Conservation (phyloP, 306 rosid species). For the Trifolium fragiferum region DNA sequence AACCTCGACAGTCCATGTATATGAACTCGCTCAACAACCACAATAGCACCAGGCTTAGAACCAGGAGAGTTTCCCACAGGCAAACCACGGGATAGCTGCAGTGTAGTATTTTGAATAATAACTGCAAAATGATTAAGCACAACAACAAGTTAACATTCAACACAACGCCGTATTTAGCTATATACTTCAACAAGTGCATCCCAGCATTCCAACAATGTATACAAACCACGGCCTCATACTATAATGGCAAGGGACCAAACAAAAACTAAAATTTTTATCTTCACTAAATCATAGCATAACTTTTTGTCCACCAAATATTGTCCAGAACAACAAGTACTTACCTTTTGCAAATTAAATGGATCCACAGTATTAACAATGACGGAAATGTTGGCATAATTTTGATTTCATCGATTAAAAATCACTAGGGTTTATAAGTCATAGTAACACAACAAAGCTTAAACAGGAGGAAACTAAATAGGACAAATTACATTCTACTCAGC, state of each 20-base stretch:
- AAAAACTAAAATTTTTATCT: too few relatives aligned
- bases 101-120: slow-evolving; percentile 51
- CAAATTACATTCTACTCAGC: not conserved
- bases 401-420: not conserved
- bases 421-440: too few relatives aligned
- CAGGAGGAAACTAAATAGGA: not conserved
- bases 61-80: slow-evolving; percentile 71
- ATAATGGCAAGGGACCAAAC: not conserved
- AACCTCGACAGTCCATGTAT: slow-evolving; percentile 70
- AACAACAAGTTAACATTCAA: slow-evolving; percentile 10
- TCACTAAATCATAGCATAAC: too few relatives aligned
- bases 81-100: slow-evolving; percentile 63
- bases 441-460: not conserved
- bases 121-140: slow-evolving; percentile 47
- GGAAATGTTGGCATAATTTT: slow-evolving; percentile 5
- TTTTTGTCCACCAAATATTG: too few relatives aligned
- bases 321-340: too few relatives aligned
- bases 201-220: slow-evolving; percentile 8
- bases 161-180: not conserved
- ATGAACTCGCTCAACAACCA: slow-evolving; percentile 72
- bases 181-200: too few relatives aligned
- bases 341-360: too few relatives aligned
- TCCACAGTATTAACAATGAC: not conserved
- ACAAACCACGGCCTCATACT: slow-evolving; percentile 5
- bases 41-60: slow-evolving; percentile 60